Percentiles rank a stretch among this genome's conserved stretches.
These are phyloP conservation scores for Cercis canadensis DNA, from an alignment of 306 rosid genomes.

Conservation along the genomic window DNA sequence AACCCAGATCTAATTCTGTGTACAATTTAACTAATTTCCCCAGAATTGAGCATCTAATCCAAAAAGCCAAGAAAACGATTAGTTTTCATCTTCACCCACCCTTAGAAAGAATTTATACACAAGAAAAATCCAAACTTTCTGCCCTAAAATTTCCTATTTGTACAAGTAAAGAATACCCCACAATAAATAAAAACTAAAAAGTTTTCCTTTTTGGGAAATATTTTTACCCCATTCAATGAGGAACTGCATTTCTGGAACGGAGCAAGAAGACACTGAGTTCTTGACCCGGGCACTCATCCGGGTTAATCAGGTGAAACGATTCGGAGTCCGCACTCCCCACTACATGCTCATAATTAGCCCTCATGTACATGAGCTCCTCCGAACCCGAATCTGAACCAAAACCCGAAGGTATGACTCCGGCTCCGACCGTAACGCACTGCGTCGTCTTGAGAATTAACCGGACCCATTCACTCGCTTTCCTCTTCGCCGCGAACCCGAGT, in stretches of 20 bases:
- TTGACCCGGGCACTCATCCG: conserved; percentile 83
- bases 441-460: conserved; percentile 67
- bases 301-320: conserved; percentile 91
- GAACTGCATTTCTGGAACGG: conserved; percentile 57
- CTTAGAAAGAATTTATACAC: neutral
- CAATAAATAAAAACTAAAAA: too few species aligned
- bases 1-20: neutral
- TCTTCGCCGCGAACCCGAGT: conserved; percentile 66
- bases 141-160: neutral
- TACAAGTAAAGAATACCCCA: neutral
- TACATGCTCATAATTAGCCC: conserved; percentile 88
- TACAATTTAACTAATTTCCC: neutral
- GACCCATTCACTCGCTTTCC: conserved; percentile 58
- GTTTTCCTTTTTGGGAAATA: neutral
- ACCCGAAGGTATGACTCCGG: conserved; percentile 74
- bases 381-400: conserved; percentile 46
- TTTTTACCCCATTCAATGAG: conserved; percentile 25
- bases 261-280: conserved; percentile 95
- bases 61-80: conserved; percentile 5
- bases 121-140: neutral
- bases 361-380: conserved; percentile 85
- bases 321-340: conserved; percentile 85
- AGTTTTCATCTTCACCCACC: neutral
- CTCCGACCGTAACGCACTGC: conserved; percentile 87
- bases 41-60: neutral